Evolutionary conservation across 805 yeast genomes (phyloP).

Genomic region (Clavispora carvajalis): DNA sequence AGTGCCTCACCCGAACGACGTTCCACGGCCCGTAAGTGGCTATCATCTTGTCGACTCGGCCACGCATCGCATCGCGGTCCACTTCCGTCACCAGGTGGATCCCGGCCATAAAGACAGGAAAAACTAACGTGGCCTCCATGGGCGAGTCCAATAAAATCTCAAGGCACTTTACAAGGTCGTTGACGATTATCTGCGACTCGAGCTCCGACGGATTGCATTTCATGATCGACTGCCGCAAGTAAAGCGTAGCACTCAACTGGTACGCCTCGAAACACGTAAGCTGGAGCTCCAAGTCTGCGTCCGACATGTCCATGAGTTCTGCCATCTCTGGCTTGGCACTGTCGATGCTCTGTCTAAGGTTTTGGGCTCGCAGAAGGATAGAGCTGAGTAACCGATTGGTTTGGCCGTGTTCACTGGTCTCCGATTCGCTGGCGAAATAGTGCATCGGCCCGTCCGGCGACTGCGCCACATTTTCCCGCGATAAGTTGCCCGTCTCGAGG

Average conservation of each 20-base stretch:
- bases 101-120: constrained; percentile 77
- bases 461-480: neutral
- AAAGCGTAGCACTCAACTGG: constrained; percentile 63
- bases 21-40: constrained; percentile 67
- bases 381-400: constrained; percentile 19
- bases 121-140: constrained; percentile 67
- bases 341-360: constrained; percentile 46
- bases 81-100: constrained; percentile 52
- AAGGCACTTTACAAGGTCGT: constrained; percentile 50
- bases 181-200: constrained; percentile 55
- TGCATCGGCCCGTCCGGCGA: neutral
- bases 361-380: constrained; percentile 27
- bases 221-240: constrained; percentile 60
- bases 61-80: constrained; percentile 49
- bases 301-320: constrained; percentile 37
- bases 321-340: constrained; percentile 46
- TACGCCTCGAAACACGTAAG: constrained; percentile 66
- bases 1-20: constrained; percentile 38
- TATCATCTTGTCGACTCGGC: constrained; percentile 51
- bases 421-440: constrained; percentile 12
- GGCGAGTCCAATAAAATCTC: constrained; percentile 60
- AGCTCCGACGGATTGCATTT: constrained; percentile 55
- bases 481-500: neutral
- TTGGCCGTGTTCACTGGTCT: constrained; percentile 20
- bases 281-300: constrained; percentile 57